A percentile compares a stretch with the other conserved stretches of the same genome.
Conservation (phyloP, 305 asterid genomes). For the Striga hermonthica region DNA sequence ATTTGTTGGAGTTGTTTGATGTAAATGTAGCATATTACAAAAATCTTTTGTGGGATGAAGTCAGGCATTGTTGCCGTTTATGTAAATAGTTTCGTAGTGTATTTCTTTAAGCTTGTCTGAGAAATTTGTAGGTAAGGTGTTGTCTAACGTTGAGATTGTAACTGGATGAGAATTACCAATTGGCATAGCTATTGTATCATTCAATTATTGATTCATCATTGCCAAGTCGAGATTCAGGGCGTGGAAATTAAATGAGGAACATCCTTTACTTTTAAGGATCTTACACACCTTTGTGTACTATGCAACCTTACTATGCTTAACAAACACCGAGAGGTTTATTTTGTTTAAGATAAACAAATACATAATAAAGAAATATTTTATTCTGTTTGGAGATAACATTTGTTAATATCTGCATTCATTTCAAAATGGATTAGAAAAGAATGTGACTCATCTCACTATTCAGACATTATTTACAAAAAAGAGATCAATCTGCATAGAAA, state of each 20-base stretch:
- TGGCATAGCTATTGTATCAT: neutral
- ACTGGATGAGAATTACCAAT: neutral
- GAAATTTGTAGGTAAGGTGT: conserved; percentile 4
- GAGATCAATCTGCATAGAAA: neutral
- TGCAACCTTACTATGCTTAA: neutral
- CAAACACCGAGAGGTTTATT: conserved; percentile 1
- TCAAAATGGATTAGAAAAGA: neutral
- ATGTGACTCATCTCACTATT: neutral
- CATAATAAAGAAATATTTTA: conserved; percentile 3
- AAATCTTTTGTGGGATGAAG: neutral
- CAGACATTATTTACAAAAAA: neutral
- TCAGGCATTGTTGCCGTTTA: neutral
- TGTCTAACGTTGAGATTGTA: neutral
- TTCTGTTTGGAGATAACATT: neutral
- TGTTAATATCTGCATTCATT: neutral
- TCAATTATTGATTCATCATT: neutral
- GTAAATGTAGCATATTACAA: neutral
- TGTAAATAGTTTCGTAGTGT: neutral
- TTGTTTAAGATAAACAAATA: neutral
- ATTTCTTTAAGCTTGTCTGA: neutral
- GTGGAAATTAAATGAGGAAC: neutral
- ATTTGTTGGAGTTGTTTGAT: neutral
- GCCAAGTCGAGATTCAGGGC: neutral
- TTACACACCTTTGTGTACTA: neutral
- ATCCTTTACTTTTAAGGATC: neutral